phyloP scores from a whole-genome alignment of 139 green algal species.

The Asterochloris sp. region DNA sequence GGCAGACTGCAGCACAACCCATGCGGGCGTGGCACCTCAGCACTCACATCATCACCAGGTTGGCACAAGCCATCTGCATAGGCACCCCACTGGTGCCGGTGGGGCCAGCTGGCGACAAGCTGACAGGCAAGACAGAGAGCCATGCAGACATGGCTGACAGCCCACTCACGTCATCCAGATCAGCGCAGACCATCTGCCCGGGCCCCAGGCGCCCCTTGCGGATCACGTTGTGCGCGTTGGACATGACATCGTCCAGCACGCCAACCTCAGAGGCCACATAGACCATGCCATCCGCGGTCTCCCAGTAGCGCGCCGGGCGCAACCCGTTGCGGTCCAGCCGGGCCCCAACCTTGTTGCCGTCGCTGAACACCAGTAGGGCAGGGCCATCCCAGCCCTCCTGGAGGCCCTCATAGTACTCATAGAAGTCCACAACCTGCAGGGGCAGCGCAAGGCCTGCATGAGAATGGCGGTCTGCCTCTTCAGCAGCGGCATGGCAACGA shows the following conservation, averaged over 20 bases:
- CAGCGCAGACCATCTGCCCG: slow-evolving; percentile 63
- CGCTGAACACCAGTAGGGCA: slow-evolving; percentile 96
- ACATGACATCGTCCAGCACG: slow-evolving; percentile 88
- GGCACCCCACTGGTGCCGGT: too few species aligned
- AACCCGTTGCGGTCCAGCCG: slow-evolving; percentile 97
- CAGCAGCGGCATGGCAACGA: too few species aligned
- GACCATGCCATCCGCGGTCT: slow-evolving; percentile 91
- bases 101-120: too few species aligned
- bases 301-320: slow-evolving; percentile 95
- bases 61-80: too few species aligned
- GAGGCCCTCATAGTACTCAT: slow-evolving; percentile 96
- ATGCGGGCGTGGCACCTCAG: too few species aligned
- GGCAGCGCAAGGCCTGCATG: not conserved
- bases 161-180: slow-evolving; percentile 7
- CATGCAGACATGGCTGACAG: not conserved
- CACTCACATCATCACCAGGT: too few species aligned
- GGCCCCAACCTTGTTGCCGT: slow-evolving; percentile 87
- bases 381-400: slow-evolving; percentile 99
- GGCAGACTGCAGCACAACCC: too few species aligned
- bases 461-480: too few species aligned
- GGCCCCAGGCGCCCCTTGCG: slow-evolving; percentile 94
- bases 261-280: slow-evolving; percentile 97
- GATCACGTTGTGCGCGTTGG: slow-evolving; percentile 78
- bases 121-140: not conserved
- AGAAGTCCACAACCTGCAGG: slow-evolving; percentile 73